Evolutionary conservation across 2,329 filamentous ascomycete species (phyloP).

Genomic region (Fusarium burgessii): DNA sequence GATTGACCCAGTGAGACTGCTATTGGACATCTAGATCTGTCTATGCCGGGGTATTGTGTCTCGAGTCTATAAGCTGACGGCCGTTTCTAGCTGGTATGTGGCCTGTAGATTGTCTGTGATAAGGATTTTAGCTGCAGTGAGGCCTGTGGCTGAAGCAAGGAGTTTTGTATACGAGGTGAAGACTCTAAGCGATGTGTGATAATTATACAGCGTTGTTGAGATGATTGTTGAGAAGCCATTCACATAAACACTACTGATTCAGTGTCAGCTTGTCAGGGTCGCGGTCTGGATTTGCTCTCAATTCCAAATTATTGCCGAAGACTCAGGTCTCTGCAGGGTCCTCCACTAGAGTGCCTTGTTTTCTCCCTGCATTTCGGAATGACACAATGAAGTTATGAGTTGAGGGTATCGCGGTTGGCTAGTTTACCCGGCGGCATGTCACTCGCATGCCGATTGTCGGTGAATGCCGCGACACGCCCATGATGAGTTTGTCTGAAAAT

Average conservation of each 20-base stretch:
- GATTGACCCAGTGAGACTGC: slow-evolving; percentile 8
- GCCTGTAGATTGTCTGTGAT: slow-evolving; percentile 25
- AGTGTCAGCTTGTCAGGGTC: background rate
- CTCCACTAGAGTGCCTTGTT: background rate
- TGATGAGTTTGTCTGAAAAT: rapidly evolving
- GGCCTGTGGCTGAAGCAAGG: background rate
- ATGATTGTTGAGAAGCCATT: background rate
- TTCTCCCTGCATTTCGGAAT: background rate
- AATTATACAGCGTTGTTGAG: background rate
- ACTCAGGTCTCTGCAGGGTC: background rate
- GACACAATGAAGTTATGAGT: background rate
- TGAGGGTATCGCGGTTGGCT: background rate
- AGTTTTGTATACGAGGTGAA: background rate
- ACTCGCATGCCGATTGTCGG: background rate
- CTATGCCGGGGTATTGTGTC: slow-evolving; percentile 23
- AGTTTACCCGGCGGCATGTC: background rate
- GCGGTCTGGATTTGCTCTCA: background rate
- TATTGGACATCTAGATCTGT: slow-evolving; percentile 26
- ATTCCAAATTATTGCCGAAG: background rate
- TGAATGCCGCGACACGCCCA: too few species aligned
- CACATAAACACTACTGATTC: background rate
- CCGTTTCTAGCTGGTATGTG: slow-evolving; percentile 5
- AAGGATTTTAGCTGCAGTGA: slow-evolving; percentile 19
- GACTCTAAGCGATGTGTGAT: background rate
- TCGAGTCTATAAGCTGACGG: slow-evolving; percentile 20